Base-by-base conservation (phyloP, 371 early-diverging fungal genomes). In the Mucor sp. region DNA sequence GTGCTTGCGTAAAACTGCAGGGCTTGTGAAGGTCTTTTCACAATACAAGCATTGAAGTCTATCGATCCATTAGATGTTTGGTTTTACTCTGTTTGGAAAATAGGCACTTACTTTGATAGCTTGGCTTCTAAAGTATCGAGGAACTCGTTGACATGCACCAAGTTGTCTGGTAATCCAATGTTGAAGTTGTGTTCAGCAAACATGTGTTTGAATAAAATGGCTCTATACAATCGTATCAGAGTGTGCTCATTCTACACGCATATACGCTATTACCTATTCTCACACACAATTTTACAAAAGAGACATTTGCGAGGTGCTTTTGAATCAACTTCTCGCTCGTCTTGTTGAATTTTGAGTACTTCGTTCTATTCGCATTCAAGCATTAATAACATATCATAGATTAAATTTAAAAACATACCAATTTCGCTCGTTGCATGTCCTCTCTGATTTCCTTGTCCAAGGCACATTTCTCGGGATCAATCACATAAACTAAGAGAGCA, bases 41-140 rank as follows among this genome's bases (percentile, higher is more conserved):
- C 98, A 98, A 75, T 97, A 97, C 30, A 97, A 77, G 67, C 98
- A 98, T 69, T 94, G 92, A 28, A 93, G 85, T 50, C 90, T 91
- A 69, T 17, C 2, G 19, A 12, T 9, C 9, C 53, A 12, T 41
- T 5, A 41, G 41, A 3, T 17, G 0, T 3, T 41, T 17, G 17
- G 17, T 17, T 5, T 41, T 41, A 41, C 17, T 41, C 41, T 6
- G 41, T 0, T 17, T 12, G 1, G 12, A 39, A 41, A 17, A 5
- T 6, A 6, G 6, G 15, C 6, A 69, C 76, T 65, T 84, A 90
- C 88, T 80, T 80, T 14, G 85, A 84, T 69, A 97, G 81, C 67
- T 95, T 95, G 33, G 76, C 74, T 64, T 92, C 90, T 27, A 98
- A 80, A 64, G 92, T 81, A 55, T 89, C 87, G 55, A 98, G 75